Conservation (phyloP, 164 flowering plant genomes). For the Cinnamomum chago region DNA sequence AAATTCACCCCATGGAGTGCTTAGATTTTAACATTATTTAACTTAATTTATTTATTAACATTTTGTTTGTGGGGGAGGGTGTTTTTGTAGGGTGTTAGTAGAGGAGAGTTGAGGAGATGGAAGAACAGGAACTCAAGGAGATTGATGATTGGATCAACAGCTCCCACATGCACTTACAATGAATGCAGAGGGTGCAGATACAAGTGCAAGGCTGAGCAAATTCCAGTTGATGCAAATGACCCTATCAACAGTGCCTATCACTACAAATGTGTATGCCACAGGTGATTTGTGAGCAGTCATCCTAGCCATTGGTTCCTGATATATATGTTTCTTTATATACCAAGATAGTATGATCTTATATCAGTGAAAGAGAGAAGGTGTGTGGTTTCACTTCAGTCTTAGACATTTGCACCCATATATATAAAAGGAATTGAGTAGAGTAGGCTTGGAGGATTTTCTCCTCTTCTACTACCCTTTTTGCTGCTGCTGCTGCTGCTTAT, state of each 20-base stretch:
- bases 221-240: constrained; percentile 91
- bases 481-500: neutral
- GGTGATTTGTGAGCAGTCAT: constrained; percentile 24
- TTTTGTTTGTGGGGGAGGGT: neutral
- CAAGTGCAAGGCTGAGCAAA: constrained; percentile 85
- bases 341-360: neutral
- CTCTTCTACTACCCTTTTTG: neutral
- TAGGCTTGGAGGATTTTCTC: neutral
- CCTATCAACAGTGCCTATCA: constrained; percentile 88
- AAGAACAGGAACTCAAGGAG: constrained; percentile 36
- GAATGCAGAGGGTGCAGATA: constrained; percentile 88
- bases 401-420: constrained; percentile 1
- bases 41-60: neutral
- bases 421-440: neutral
- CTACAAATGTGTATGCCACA: constrained; percentile 88
- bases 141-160: constrained; percentile 82
- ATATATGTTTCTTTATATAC: neutral
- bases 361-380: neutral
- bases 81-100: neutral
- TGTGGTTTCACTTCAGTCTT: neutral
- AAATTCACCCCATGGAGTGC: neutral
- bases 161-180: constrained; percentile 89
- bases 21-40: neutral
- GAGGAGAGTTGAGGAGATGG: constrained; percentile 2
- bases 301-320: neutral